Base-by-base conservation (phyloP, 2,329 filamentous ascomycete species). In the Sclerotinia subarctica region DNA sequence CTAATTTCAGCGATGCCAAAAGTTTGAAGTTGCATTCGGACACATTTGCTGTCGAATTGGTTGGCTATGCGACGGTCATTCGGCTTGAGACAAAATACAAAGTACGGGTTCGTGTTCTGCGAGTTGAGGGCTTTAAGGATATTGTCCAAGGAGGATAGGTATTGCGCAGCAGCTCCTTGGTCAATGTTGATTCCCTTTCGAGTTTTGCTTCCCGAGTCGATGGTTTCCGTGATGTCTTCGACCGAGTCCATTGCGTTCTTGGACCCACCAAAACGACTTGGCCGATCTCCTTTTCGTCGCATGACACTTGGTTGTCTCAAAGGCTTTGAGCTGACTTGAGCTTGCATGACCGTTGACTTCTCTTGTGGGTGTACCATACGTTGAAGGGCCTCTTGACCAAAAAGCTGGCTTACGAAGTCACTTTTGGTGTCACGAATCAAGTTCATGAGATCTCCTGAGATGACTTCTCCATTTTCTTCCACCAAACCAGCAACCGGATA, bases 11-110 rank as follows among this genome's bases (percentile, higher is more conserved):
- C 94, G 75, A 99, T 96, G 44, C 95, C 95, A 73, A 98, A 92
- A 0, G 93, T 96, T 77, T 98, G 94, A 1, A 99, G 86, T 77
- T 99, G 95, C 15, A 91, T 92, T 5, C 95, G 89, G 29, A 99
- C 95, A 77, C 95, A 99, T 79, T 98, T 98, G 85, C 93, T 97
- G 79, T 99, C 95, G 74, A 98, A 99, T 76, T 99, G 95, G 74
- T 99, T 99, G 70, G 95, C 94, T 73, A 99, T 99, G 62, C 95
- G 89, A 65, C 95, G 87, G 78, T 99, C 95, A 74, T 99, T 99
- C 29, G 95, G 94, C 80, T 99, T 99, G 71, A 99, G 81, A 76
- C 95, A 99, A 80, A 99, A 97, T 56, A 99, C 87, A 74, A 97
- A 98, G 80, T 99, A 99, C 0, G 91, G 87, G 76, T 99, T 99